These are phyloP conservation scores for Didymella keratinophila DNA, from an alignment of 2,329 filamentous ascomycete species.

Conservation along the genomic window DNA sequence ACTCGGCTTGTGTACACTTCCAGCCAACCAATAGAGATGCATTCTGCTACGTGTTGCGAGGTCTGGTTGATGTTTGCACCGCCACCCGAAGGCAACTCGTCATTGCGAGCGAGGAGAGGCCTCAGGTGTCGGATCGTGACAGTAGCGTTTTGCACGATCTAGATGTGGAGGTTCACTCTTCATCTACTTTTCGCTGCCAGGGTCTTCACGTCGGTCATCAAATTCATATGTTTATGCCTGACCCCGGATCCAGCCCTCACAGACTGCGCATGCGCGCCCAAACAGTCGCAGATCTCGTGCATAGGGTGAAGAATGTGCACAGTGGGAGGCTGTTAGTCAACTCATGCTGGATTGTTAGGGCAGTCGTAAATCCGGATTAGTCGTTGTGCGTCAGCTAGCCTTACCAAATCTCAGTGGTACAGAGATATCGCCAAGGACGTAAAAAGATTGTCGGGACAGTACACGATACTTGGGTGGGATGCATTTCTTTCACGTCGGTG, in stretches of 20 bases:
- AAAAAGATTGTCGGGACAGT: conserved; percentile 37
- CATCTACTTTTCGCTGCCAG: no score
- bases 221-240: no score
- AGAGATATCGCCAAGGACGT: conserved; percentile 48
- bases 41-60: conserved; percentile 43
- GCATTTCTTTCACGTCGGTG: no score
- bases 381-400: conserved; percentile 34
- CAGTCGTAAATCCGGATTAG: conserved; percentile 34
- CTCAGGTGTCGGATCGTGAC: no score
- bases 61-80: conserved; percentile 42
- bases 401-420: conserved; percentile 40
- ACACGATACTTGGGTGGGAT: conserved; percentile 31
- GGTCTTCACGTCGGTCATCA: no score
- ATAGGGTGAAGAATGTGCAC: conserved; percentile 27
- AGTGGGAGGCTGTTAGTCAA: conserved; percentile 27
- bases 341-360: conserved; percentile 30
- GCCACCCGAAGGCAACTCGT: no score
- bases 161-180: no score
- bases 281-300: no score
- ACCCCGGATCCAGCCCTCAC: no score
- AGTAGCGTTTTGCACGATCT: no score
- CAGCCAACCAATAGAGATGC: conserved; percentile 43
- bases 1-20: conserved; percentile 19
- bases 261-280: no score
- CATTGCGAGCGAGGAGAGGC: no score